Evolutionary conservation across 2,329 filamentous ascomycete species (phyloP), one percentile per base, ranked within the genome.

Genomic region (Aspergillus sp.): DNA sequence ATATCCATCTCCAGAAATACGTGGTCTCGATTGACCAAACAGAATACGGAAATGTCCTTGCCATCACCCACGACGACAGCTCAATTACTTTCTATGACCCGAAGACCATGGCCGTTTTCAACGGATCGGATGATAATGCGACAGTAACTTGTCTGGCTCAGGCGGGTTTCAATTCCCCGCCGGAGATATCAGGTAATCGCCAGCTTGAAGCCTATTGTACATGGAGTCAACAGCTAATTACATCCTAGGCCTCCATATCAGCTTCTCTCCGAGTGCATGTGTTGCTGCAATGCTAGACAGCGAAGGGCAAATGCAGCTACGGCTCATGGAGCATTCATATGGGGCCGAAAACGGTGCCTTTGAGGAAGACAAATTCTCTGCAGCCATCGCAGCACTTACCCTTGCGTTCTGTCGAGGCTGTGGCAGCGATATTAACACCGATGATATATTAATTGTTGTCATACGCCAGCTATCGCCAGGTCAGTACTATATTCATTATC

Each of bases 51-150:
- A 88, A 81, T 48, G 75, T 85, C 2, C 53, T 95, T 2, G 82
- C 84, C 29, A 73, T 95, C 48, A 77, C 78, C 28, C 87, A 87
- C 56, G 86, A 86, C 51, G 89, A 95, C 61, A 87, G 90, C 7
- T 85, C 82, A 0, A 74, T 94, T 3, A 83, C 93, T 55, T 87
- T 91, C 64, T 81, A 87, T 47, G 86, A 94, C 59, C 79, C 88
- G 7, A 75, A 78, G 42, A 86, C 80, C 0, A 84, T 94, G 77
- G 75, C 80, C 4, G 76, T 83, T 45, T 72, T 90, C 1, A 82
- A 80, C 52, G 76, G 78, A 4, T 78, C 84, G 47, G 75, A 77
- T 29, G 83, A 85, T 56, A 68, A 80, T 5, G 77, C 80, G 39
- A 80, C 74, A 41, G 80, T 94, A 30, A 80, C 78, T 51, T 85